Conservation (phyloP, 1,139 yeast species). For the Saccharomyces hybrid region DNA sequence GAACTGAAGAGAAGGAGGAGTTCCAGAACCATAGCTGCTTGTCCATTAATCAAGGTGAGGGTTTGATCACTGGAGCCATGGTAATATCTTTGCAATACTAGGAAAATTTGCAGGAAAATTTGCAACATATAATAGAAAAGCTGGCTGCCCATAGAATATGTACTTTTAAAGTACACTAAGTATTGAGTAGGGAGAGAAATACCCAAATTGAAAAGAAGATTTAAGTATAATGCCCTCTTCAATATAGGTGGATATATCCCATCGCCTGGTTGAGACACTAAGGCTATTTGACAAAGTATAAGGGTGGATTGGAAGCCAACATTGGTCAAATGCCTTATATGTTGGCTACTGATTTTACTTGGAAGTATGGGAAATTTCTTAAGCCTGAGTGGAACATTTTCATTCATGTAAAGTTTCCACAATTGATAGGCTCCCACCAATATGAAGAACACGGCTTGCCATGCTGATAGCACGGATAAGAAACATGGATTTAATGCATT, state of each 20-base stretch:
- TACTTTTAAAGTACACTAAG: constrained; percentile 30
- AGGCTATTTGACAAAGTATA: constrained; percentile 30
- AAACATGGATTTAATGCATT: constrained; percentile 57
- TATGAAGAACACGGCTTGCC: constrained; percentile 22
- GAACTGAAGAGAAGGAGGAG: constrained; percentile 31
- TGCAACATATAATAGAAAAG: constrained; percentile 28
- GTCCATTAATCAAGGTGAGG: constrained; percentile 26
- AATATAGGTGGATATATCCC: constrained; percentile 9
- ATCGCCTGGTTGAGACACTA: constrained; percentile 12
- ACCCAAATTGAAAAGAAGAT: constrained; percentile 20
- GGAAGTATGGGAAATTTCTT: constrained; percentile 27
- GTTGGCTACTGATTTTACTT: constrained; percentile 9
- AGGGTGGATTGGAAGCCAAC: constrained; percentile 32
- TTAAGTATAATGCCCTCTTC: constrained; percentile 14
- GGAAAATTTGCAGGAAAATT: constrained; percentile 17
- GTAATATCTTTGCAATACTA: constrained; percentile 24
- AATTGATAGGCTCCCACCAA: constrained; percentile 33
- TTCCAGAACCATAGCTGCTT: constrained; percentile 21
- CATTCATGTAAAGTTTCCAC: constrained; percentile 10
- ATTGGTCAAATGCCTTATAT: constrained; percentile 15
- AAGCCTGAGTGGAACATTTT: constrained; percentile 22
- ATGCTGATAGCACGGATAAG: constrained; percentile 16
- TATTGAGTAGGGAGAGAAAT: constrained; percentile 31
- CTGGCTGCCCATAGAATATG: constrained; percentile 30
- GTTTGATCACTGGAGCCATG: constrained; percentile 19